These are phyloP conservation scores for Sonneratia caseolaris DNA, from an alignment of 345 rosid species.

Conservation along the genomic window DNA sequence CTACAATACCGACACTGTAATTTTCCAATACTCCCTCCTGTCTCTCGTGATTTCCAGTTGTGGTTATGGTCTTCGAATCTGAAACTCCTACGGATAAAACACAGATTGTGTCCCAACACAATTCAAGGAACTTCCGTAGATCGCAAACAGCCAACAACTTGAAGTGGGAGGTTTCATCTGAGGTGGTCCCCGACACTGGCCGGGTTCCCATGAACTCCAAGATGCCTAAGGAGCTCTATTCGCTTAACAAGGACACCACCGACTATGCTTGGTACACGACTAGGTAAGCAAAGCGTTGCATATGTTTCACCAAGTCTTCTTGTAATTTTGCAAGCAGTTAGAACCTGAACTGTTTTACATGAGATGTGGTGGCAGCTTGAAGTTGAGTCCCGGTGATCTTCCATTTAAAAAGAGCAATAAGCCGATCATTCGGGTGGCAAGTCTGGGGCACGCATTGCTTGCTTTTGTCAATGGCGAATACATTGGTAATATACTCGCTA, in stretches of 20 bases:
- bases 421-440: slow-evolving; percentile 55
- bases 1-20: slow-evolving; percentile 38
- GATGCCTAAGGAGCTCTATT: slow-evolving; percentile 48
- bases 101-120: slow-evolving; percentile 65
- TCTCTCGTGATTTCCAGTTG: background rate
- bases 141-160: slow-evolving; percentile 46
- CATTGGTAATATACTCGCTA: slow-evolving; percentile 14
- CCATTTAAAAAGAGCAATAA: slow-evolving; percentile 30
- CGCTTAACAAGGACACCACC: slow-evolving; percentile 49
- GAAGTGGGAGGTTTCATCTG: slow-evolving; percentile 43
- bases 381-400: slow-evolving; percentile 33
- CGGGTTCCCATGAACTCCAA: slow-evolving; percentile 12
- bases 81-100: slow-evolving; percentile 3
- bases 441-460: slow-evolving; percentile 76
- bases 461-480: slow-evolving; percentile 66
- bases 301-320: no score
- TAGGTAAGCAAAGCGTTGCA: background rate
- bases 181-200: slow-evolving; percentile 28
- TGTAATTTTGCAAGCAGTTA: no score
- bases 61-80: background rate
- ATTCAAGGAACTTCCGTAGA: slow-evolving; percentile 38
- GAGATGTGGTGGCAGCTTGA: slow-evolving; percentile 18
- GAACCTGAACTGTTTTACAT: no score
- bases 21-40: background rate
- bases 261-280: slow-evolving; percentile 83